Evolutionary conservation across 495 filamentous ascomycete genomes (phyloP).

Genomic region (Lasiosphaeris hirsuta): DNA sequence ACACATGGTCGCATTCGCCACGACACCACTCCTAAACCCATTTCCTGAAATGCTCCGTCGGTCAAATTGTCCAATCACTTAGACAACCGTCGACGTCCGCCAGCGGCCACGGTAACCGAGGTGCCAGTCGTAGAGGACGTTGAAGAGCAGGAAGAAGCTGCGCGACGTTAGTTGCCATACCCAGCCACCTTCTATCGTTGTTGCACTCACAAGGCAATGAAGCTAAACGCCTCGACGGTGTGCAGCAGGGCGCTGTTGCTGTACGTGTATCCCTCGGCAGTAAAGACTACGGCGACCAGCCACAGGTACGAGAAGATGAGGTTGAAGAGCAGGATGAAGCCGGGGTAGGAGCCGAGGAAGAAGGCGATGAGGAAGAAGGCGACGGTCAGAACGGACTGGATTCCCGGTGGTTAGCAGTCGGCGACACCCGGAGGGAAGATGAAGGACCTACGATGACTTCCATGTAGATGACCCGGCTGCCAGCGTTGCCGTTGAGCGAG

Average conservation of each 20-base stretch:
- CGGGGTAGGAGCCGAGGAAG: conserved; percentile 49
- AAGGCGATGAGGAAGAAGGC: conserved; percentile 58
- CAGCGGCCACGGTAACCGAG: conserved; percentile 24
- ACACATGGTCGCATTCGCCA: too few relatives aligned
- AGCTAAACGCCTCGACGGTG: conserved; percentile 58
- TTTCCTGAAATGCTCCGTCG: too few relatives aligned
- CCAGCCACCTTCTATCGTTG: too few relatives aligned
- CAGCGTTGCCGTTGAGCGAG: conserved; percentile 31
- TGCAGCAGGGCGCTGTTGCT: conserved; percentile 41
- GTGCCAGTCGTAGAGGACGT: conserved; percentile 51
- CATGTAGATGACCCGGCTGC: conserved; percentile 50
- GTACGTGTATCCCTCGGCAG: conserved; percentile 53
- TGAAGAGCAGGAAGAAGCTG: conserved; percentile 53
- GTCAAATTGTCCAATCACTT: not conserved
- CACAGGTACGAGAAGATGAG: conserved; percentile 63
- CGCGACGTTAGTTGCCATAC: conserved; percentile 24
- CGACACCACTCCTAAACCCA: too few relatives aligned
- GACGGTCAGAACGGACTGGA: conserved; percentile 52
- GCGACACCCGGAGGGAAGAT: not conserved
- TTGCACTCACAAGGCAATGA: conserved; percentile 58
- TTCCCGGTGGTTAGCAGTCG: conserved; percentile 7
- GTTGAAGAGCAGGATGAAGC: conserved; percentile 51
- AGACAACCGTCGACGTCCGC: conserved; percentile 26
- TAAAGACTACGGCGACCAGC: conserved; percentile 59
- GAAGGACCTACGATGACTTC: conserved; percentile 52